Percentiles rank a stretch among this genome's conserved stretches.
Evolutionary conservation across 805 yeast species (phyloP).

Genomic region (Candida verbasci): DNA sequence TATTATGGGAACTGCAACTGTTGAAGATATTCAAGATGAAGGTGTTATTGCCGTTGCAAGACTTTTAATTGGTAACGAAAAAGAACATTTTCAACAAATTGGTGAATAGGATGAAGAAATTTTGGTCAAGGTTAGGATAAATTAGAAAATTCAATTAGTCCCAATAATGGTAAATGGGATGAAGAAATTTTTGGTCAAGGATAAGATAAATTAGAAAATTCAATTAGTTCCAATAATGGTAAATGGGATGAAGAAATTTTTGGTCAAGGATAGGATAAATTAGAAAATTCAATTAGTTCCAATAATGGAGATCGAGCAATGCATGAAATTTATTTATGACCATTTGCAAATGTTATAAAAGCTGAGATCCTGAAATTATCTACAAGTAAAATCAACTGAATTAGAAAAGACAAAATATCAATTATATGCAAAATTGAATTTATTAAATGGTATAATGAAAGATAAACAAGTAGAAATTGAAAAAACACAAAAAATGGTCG

Average conservation of each 20-base stretch:
- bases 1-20: slow-evolving; percentile 46
- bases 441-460: too few species aligned
- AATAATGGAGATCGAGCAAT: slow-evolving; percentile 57
- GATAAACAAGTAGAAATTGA: too few species aligned
- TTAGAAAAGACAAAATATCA: too few species aligned
- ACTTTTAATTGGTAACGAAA: slow-evolving; percentile 59
- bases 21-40: slow-evolving; percentile 53
- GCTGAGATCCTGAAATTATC: too few species aligned
- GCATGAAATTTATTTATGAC: slow-evolving; percentile 64
- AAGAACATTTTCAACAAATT: slow-evolving; percentile 54
- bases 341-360: slow-evolving; percentile 57
- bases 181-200: slow-evolving; percentile 36
- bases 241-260: slow-evolving; percentile 32
- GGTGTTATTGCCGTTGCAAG: slow-evolving; percentile 56
- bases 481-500: too few species aligned
- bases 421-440: too few species aligned
- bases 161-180: slow-evolving; percentile 53
- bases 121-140: slow-evolving; percentile 43
- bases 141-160: slow-evolving; percentile 40
- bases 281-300: slow-evolving; percentile 43
- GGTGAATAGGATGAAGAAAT: slow-evolving; percentile 40
- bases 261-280: slow-evolving; percentile 43
- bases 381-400: too few species aligned
- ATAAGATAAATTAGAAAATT: slow-evolving; percentile 37
- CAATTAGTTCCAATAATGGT: slow-evolving; percentile 54